phyloP scores from a whole-genome alignment of 108 stramenopile species.

The Bacterosira constricta region DNA sequence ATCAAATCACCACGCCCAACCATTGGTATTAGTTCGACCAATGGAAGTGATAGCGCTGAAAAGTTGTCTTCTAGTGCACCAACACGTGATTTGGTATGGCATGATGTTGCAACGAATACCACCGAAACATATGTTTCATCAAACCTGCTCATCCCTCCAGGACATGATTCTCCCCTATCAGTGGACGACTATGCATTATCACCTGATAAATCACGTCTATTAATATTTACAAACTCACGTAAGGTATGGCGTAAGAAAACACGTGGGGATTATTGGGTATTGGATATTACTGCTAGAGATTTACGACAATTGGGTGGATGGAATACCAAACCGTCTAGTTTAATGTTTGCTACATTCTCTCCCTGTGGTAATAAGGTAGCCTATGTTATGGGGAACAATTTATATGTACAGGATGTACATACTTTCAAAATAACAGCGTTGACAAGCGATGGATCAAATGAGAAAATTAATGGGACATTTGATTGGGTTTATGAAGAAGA shows the following conservation, averaged over 20 bases:
- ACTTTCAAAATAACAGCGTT: conserved; percentile 38
- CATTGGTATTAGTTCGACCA: neutral
- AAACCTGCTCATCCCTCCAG: conserved; percentile 39
- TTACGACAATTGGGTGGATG: conserved; percentile 34
- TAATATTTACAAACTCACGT: conserved; percentile 41
- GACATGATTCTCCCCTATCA: conserved; percentile 30
- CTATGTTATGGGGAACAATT: conserved; percentile 36
- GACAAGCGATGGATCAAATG: conserved; percentile 30
- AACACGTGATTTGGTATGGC: conserved; percentile 38
- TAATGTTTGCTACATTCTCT: conserved; percentile 50
- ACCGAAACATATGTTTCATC: conserved; percentile 36
- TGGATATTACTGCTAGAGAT: conserved; percentile 47
- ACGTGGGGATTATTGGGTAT: conserved; percentile 48
- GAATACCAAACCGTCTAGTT: conserved; percentile 37
- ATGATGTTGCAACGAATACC: conserved; percentile 44
- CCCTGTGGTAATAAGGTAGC: conserved; percentile 45
- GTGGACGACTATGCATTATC: conserved; percentile 42
- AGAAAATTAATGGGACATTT: conserved; percentile 42
- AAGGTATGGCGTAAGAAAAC: conserved; percentile 52
- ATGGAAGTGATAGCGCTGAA: neutral
- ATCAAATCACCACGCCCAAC: conserved; percentile 11
- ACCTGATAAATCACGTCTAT: conserved; percentile 31
- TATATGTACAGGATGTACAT: conserved; percentile 47
- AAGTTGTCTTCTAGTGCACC: neutral
- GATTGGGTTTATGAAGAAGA: conserved; percentile 52